A percentile compares a stretch with the other conserved stretches of the same genome.
Evolutionary conservation across 2,329 filamentous ascomycete species (phyloP).

Genomic region (Fusarium aywerte): DNA sequence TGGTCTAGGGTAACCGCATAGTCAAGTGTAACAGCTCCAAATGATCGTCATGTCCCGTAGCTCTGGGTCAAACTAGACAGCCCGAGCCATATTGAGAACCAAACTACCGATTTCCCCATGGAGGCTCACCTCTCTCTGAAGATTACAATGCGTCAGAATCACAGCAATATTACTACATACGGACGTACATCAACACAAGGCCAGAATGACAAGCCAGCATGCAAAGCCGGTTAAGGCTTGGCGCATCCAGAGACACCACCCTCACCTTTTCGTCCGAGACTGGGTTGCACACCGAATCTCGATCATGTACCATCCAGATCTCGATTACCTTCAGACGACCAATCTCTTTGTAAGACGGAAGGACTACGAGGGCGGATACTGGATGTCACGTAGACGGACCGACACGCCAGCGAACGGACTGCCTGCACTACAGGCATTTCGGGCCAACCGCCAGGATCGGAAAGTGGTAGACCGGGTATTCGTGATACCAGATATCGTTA

Average conservation of each 20-base stretch:
- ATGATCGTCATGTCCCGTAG: not conserved
- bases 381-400: constrained; percentile 5
- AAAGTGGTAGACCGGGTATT: not conserved
- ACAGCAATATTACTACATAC: constrained; percentile 16
- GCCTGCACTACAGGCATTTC: not conserved
- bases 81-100: not conserved
- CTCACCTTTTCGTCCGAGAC: constrained; percentile 2
- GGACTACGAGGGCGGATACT: constrained; percentile 8
- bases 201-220: not conserved
- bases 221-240: constrained; percentile 25
- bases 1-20: constrained; percentile 1
- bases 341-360: constrained; percentile 24
- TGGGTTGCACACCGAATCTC: constrained; percentile 21
- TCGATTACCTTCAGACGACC: constrained; percentile 28
- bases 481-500: not conserved
- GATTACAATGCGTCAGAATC: constrained; percentile 21
- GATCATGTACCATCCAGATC: constrained; percentile 30
- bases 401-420: not conserved
- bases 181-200: constrained; percentile 1
- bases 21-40: not conserved
- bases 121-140: not conserved
- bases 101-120: not conserved
- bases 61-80: not conserved
- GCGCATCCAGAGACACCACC: constrained; percentile 3
- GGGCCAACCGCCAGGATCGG: not conserved